Evolutionary conservation across 2,329 filamentous ascomycete species (phyloP).

Genomic region (Scytalidium lignicola): DNA sequence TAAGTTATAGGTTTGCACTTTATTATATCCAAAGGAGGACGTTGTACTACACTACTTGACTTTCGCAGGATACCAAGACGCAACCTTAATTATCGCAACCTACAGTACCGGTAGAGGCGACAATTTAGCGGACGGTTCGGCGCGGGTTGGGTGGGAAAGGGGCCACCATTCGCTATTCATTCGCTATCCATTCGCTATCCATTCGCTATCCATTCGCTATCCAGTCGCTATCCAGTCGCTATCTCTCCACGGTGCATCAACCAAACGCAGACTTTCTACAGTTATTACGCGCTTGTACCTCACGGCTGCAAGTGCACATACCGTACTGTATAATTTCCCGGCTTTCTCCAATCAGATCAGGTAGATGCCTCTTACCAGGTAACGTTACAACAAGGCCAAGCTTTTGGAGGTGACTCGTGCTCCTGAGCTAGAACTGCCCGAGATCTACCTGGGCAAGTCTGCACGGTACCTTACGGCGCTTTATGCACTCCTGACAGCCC

Average conservation of each 20-base stretch:
- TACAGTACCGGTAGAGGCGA: neutral
- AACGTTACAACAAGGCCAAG: neutral
- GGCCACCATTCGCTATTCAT: no score
- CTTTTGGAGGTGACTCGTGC: neutral
- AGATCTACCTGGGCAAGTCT: neutral
- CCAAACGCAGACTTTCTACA: no score
- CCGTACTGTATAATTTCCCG: neutral
- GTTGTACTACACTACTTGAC: neutral
- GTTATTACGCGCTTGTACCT: neutral
- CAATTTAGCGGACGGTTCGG: neutral
- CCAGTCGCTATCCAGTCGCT: neutral
- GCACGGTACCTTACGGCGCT: neutral
- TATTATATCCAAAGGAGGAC: neutral
- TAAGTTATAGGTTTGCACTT: no score
- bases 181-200: neutral
- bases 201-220: neutral
- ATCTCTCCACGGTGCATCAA: no score
- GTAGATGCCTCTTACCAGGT: neutral
- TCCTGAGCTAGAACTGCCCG: neutral
- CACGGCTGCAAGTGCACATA: neutral
- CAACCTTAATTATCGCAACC: neutral
- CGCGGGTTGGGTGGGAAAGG: neutral
- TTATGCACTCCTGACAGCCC: neutral
- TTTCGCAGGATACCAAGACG: neutral
- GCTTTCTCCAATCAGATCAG: neutral